Percentiles rank a stretch among this genome's conserved stretches.
phyloP scores from a whole-genome alignment of 1,139 yeast species.

The Ogataea hybrid region DNA sequence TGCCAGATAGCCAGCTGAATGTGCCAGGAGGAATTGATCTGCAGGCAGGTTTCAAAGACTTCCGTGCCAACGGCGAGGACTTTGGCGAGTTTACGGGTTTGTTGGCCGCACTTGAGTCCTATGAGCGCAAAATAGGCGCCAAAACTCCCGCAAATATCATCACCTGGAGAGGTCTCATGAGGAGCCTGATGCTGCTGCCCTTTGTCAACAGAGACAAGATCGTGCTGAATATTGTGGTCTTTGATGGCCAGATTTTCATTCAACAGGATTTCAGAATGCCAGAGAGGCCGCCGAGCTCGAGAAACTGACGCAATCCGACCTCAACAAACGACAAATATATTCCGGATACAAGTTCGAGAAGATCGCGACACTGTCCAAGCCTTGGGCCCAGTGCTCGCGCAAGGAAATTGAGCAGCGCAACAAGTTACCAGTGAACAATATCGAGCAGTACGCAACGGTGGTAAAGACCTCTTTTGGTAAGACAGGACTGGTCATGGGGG shows the following conservation, averaged over 20 bases:
- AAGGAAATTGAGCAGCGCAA: constrained; percentile 62
- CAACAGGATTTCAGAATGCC: constrained; percentile 52
- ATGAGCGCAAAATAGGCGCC: constrained; percentile 49
- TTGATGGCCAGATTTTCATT: constrained; percentile 86
- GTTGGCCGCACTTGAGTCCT: constrained; percentile 49
- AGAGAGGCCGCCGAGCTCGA: constrained; percentile 20
- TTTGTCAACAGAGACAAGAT: constrained; percentile 55
- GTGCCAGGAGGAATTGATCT: constrained; percentile 51
- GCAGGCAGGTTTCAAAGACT: constrained; percentile 58
- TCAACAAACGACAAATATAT: constrained; percentile 50
- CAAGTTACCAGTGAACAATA: constrained; percentile 54
- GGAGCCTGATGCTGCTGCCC: constrained; percentile 63
- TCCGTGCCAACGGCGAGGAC: constrained; percentile 39
- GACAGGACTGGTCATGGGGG: constrained; percentile 68
- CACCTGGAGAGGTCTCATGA: constrained; percentile 82
- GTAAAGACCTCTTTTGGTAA: constrained; percentile 84
- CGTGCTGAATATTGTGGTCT: constrained; percentile 58
- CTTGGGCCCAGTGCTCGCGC: constrained; percentile 71
- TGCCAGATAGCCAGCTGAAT: constrained; percentile 66
- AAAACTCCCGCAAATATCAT: constrained; percentile 63
- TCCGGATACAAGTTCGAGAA: constrained; percentile 87
- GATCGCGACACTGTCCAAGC: constrained; percentile 69
- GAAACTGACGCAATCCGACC: constrained; percentile 34
- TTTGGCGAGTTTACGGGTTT: constrained; percentile 48
- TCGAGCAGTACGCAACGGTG: constrained; percentile 74